Conservation (phyloP, 768 basidiomycete genomes). For the Gloeopeniophorella convolvens region DNA sequence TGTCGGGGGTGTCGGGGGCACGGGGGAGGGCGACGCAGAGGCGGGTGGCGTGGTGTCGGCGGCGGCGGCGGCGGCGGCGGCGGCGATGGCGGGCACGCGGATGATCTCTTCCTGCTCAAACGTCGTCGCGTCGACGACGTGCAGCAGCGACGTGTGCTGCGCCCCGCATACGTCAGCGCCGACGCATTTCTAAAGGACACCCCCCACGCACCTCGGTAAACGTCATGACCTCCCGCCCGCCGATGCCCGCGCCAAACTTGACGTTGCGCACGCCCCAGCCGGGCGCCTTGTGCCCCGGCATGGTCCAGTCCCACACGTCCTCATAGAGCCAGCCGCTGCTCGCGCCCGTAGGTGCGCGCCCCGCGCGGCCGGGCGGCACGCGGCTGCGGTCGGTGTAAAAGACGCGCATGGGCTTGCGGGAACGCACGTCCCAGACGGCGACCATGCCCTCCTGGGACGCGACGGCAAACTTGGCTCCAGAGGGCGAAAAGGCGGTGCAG, state of each 20-base stretch:
- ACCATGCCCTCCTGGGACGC: slow-evolving; percentile 78
- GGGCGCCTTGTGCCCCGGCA: slow-evolving; percentile 45
- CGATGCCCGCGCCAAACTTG: slow-evolving; percentile 67
- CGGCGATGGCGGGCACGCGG: slow-evolving; percentile 42
- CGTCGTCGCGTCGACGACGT: slow-evolving; percentile 81
- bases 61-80: slow-evolving; percentile 15
- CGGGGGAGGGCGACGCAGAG: background rate
- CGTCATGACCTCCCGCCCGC: slow-evolving; percentile 68
- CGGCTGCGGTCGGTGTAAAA: slow-evolving; percentile 48
- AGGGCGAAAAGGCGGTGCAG: slow-evolving; percentile 69
- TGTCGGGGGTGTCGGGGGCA: slow-evolving; percentile 10
- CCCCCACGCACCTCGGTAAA: slow-evolving; percentile 73
- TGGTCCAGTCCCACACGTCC: slow-evolving; percentile 64
- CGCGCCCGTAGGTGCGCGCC: slow-evolving; percentile 31
- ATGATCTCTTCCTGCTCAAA: slow-evolving; percentile 74
- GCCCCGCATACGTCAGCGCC: background rate
- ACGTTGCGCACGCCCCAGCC: slow-evolving; percentile 83
- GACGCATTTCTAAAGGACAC: background rate
- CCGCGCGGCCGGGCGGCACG: slow-evolving; percentile 17
- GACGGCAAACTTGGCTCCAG: slow-evolving; percentile 75
- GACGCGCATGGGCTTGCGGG: slow-evolving; percentile 60
- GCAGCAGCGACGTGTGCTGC: slow-evolving; percentile 76
- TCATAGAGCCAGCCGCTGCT: slow-evolving; percentile 51
- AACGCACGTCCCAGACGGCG: slow-evolving; percentile 79
- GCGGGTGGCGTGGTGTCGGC: slow-evolving; percentile 9